Base-by-base conservation (phyloP, 495 filamentous ascomycete genomes). In the Penicillium bovifimosum region DNA sequence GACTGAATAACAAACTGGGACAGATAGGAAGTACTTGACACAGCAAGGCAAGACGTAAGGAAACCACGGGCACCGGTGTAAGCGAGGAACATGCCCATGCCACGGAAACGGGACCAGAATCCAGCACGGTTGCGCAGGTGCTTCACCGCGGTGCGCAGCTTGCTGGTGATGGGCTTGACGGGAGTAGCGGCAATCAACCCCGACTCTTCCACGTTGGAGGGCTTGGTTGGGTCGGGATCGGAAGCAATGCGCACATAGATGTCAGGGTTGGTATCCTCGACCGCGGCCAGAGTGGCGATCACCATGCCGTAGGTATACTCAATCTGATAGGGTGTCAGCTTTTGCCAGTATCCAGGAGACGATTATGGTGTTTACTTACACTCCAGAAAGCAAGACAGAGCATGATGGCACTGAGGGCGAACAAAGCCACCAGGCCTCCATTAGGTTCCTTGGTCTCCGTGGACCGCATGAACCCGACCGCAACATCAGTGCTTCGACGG, bases 241-340 rank as follows among this genome's bases (percentile, higher is more conserved):
- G 61, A 52, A 17, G 29, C 66, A 56, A 76, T 71, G 20, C 70
- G 63, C 44, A 80, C 69, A 53, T 79, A 80, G 55, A 82, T 73
- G 45, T 80, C 74, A 9, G 81, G 76, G 53, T 80, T 79, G 29
- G 83, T 73, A 44, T 76, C 76, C 65, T 88, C 85, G 52, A 88
- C 67, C 50, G 78, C 77, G 41, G 83, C 76, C 14, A 88, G 71
- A 9, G 80, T 81, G 5, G 77, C 69, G 14, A 87, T 70, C 18
- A 87, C 75, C 32, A 73, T 54, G 32, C 76, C 76, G 53, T 85
- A 77, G 24, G 80, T 81, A 66, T 87, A 87, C 43, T 74, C 66
- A 16, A 77, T 47, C 71, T 74, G 55, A 18, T 34, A 24, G 10
- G 17, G 16, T n/a, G 32, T 41, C 10, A 43, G 13, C 52, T 13